Conservation (phyloP, 2,329 filamentous ascomycete species). For the Cryphonectria radicalis region DNA sequence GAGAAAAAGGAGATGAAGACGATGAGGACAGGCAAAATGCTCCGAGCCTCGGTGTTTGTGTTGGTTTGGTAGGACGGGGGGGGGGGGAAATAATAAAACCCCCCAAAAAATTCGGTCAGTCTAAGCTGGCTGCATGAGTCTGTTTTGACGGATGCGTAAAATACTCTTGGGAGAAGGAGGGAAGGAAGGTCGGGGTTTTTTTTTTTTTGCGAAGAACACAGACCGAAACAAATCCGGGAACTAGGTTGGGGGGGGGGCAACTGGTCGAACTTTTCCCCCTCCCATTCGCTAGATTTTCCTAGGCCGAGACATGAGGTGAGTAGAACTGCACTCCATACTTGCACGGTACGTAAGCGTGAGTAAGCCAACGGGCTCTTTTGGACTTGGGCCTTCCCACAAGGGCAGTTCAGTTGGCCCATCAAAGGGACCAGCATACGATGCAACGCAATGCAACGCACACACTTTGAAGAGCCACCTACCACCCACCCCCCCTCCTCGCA, state of each 20-base stretch:
- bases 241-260: neutral
- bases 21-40: neutral
- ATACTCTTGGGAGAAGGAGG: neutral
- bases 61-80: neutral
- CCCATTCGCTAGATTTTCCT: neutral
- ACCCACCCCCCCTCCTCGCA: neutral
- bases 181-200: neutral
- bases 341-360: neutral
- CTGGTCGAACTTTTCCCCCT: neutral
- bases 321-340: neutral
- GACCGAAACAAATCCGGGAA: conserved; percentile 7
- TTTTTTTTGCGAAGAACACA: neutral
- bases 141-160: neutral
- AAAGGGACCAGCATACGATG: neutral
- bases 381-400: conserved; percentile 2
- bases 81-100: too few species aligned
- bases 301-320: neutral
- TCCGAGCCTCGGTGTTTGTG: neutral
- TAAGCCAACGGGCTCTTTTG: neutral
- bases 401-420: neutral
- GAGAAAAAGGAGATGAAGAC: neutral
- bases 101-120: neutral
- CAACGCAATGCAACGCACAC: neutral
- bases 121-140: neutral
- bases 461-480: neutral